These are phyloP conservation scores for Cymbopogon flexuosus DNA, from an alignment of 202 grass and related monocot genomes.

Conservation along the genomic window DNA sequence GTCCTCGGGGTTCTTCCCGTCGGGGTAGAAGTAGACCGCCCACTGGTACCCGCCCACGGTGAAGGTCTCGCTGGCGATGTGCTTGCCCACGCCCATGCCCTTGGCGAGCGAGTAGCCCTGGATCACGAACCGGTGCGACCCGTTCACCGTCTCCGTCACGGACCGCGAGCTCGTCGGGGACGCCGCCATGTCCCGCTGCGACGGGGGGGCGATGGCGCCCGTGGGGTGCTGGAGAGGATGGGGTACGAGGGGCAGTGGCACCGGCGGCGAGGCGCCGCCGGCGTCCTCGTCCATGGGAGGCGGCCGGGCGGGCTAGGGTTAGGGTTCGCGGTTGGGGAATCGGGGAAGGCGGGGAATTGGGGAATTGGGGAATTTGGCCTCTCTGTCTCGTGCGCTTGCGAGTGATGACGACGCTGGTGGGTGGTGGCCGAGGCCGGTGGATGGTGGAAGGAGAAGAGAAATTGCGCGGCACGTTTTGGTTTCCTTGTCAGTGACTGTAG, in stretches of 20 bases:
- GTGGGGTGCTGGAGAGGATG: background rate
- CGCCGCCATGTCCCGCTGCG: constrained; percentile 43
- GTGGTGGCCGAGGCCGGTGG: no score
- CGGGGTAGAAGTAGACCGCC: constrained; percentile 93
- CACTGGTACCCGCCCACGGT: constrained; percentile 66
- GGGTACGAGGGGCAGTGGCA: background rate
- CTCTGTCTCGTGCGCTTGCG: background rate
- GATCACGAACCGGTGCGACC: constrained; percentile 72
- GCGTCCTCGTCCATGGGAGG: constrained; percentile 35
- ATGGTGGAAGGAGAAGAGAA: no score
- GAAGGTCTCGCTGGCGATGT: constrained; percentile 79
- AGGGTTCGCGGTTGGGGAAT: constrained; percentile 4
- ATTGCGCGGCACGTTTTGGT: no score
- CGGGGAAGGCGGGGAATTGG: background rate
- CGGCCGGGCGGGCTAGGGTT: constrained; percentile 22
- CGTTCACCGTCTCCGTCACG: constrained; percentile 57
- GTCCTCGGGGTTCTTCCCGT: constrained; percentile 74
- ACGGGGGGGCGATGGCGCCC: background rate
- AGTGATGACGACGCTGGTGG: no score
- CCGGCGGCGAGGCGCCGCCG: constrained; percentile 29
- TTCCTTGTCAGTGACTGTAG: no score
- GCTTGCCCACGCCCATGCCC: constrained; percentile 68
- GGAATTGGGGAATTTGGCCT: constrained; percentile 14
- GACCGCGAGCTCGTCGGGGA: constrained; percentile 61
- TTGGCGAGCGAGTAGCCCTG: constrained; percentile 75